Evolutionary conservation across 2,329 filamentous ascomycete genomes (phyloP), one percentile per base, ranked within the genome.

Genomic region (Phoma sp.): DNA sequence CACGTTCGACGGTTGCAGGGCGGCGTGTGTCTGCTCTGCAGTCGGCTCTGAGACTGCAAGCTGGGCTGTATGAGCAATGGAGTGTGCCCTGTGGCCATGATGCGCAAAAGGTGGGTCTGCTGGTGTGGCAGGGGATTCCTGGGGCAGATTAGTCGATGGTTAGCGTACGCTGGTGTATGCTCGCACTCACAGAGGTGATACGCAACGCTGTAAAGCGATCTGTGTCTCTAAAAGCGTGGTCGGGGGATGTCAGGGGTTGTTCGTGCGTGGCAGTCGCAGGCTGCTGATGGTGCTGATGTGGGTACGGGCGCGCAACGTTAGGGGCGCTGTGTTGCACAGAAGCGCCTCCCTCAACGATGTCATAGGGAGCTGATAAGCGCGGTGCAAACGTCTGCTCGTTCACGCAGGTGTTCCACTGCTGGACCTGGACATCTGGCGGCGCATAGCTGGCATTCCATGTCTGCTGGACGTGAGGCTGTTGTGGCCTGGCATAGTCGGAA

Each of bases 31-130:
- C 29, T 60, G 45, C 42, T 57, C 57, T 27, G 53, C 27, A 41
- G 60, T 58, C 44, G 64, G 45, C 25, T 61, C 54, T 35, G 60
- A 52, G 33, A 58, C 47, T 47, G 64, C 40, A 50, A 67, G 65
- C 46, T 69, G 65, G 23, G 66, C 49, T 25, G 59, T 56, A 36
- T 57, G 64, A 32, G 67, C 55, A 32, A 68, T 55, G 24, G 67
- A 55, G 14, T 62, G 67, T 30, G 58, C 55, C 41, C 53, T 61
- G 29, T 58, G 61, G 30, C 55, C 55, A 52, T 63, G 59, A 46
- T 58, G 59, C 42, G 61, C 45, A 45, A 64, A 68, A 43, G 63
- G 60, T 58, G 67, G 62, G 55, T 66, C 61, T 58, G 39, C 57
- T 18, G 61, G 48, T 45, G 60, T 55, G 38, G 61, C 53, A 57